Conservation (phyloP, 2,329 filamentous ascomycete genomes). For the Raffaelea ambrosiae region DNA sequence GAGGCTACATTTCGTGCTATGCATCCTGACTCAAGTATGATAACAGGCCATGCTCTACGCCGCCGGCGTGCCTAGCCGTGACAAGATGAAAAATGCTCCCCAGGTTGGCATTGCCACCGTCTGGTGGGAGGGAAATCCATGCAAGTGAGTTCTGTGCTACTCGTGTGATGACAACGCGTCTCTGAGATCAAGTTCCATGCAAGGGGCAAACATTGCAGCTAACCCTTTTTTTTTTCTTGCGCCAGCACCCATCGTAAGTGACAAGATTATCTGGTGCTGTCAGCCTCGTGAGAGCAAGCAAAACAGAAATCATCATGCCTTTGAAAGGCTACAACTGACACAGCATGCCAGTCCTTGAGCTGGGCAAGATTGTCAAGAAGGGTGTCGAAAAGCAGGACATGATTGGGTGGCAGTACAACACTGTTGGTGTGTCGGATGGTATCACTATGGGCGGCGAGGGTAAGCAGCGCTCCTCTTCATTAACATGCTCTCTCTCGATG, state of each 20-base stretch:
- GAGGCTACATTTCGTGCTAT: too few species aligned
- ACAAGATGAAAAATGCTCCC: slow-evolving; percentile 82
- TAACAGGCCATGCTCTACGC: slow-evolving; percentile 88
- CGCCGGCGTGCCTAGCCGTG: slow-evolving; percentile 72
- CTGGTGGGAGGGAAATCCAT: slow-evolving; percentile 97
- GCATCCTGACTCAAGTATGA: background rate
- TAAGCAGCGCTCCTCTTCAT: too few species aligned
- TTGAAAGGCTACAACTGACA: too few species aligned
- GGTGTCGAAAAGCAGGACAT: slow-evolving; percentile 73
- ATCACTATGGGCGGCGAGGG: slow-evolving; percentile 95
- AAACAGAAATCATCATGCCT: too few species aligned
- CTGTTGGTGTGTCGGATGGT: slow-evolving; percentile 78
- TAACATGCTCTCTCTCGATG: too few species aligned
- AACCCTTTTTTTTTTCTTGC: too few species aligned
- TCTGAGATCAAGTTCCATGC: too few species aligned
- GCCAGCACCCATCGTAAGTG: slow-evolving; percentile 31
- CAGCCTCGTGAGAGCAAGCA: too few species aligned
- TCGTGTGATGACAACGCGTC: too few species aligned
- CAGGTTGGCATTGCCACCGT: slow-evolving; percentile 88
- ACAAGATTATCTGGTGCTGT: slow-evolving; percentile 6
- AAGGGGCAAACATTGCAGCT: too few species aligned
- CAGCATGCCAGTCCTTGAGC: slow-evolving; percentile 56
- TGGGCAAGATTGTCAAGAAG: slow-evolving; percentile 81
- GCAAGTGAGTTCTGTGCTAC: slow-evolving; percentile 60
- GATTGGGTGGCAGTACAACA: slow-evolving; percentile 93